A percentile compares a stretch with the other conserved stretches of the same genome.
These are phyloP conservation scores for Tolypocladium endophyticum DNA, from an alignment of 2,329 filamentous ascomycete genomes.

Conservation along the genomic window DNA sequence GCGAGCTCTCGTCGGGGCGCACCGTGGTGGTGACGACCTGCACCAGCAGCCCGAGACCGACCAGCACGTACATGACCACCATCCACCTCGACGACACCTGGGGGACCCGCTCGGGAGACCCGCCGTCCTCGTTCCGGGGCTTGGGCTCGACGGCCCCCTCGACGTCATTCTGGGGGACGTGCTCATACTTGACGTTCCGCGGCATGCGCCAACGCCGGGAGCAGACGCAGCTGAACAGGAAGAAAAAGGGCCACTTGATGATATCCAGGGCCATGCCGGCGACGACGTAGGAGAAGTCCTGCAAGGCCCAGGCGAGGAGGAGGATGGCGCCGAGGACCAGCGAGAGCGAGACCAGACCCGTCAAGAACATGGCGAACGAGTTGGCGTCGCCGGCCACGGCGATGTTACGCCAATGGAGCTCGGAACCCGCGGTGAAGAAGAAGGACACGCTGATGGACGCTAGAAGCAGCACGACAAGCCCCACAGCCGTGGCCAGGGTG, in stretches of 20 bases:
- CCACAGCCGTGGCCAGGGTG: constrained; percentile 9
- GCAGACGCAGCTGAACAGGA: constrained; percentile 6
- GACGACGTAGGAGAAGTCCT: constrained; percentile 10
- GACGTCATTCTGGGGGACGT: constrained; percentile 7
- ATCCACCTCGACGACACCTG: background rate
- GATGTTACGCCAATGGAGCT: constrained; percentile 18
- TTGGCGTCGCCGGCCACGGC: constrained; percentile 13
- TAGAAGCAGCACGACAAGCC: constrained; percentile 11
- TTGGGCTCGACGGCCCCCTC: constrained; percentile 6
- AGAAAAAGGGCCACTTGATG: constrained; percentile 7
- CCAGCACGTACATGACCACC: constrained; percentile 9
- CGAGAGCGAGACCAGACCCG: constrained; percentile 12
- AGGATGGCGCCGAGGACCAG: constrained; percentile 5
- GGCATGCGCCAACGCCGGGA: background rate
- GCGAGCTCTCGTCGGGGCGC: constrained; percentile 19
- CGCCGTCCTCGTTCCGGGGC: constrained; percentile 3
- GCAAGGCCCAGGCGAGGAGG: constrained; percentile 9
- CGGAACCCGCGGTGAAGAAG: constrained; percentile 16
- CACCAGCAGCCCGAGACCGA: constrained; percentile 13
- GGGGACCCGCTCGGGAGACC: background rate
- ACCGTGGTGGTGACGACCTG: constrained; percentile 13
- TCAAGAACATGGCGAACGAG: constrained; percentile 13
- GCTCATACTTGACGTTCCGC: constrained; percentile 2
- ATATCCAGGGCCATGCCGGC: constrained; percentile 10
- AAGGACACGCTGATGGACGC: constrained; percentile 17